A percentile compares a stretch with the other conserved stretches of the same genome.
Evolutionary conservation across 2,329 filamentous ascomycete genomes (phyloP).

Genomic region (Aureobasidium sp.): DNA sequence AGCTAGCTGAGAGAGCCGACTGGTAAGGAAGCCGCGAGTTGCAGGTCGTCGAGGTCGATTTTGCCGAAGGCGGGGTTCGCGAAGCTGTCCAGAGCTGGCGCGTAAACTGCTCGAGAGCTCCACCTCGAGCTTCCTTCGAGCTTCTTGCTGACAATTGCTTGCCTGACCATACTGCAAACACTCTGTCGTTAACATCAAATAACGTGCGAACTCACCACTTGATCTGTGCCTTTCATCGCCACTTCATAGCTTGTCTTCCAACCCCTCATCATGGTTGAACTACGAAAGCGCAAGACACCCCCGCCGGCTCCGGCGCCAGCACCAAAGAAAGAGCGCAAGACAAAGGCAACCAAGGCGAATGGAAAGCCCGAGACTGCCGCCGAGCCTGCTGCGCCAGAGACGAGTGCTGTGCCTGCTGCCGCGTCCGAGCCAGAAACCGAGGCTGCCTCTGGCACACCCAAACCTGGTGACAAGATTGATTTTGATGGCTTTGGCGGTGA

Average conservation of each 20-base stretch:
- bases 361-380: constrained; percentile 20
- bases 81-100: constrained; percentile 2
- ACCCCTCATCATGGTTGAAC: constrained; percentile 42
- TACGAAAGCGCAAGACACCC: constrained; percentile 55
- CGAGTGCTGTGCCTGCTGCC: constrained; percentile 15
- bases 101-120: constrained; percentile 8
- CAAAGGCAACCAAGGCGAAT: constrained; percentile 25
- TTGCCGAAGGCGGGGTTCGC: background rate
- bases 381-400: constrained; percentile 22
- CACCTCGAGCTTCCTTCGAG: background rate
- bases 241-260: background rate
- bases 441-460: constrained; percentile 20
- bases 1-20: background rate
- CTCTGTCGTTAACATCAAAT: background rate
- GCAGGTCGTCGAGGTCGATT: background rate
- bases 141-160: background rate
- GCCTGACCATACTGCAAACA: background rate
- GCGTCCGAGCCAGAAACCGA: constrained; percentile 17
- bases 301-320: constrained; percentile 40
- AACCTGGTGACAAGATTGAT: constrained; percentile 45
- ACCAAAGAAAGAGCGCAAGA: constrained; percentile 40
- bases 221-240: background rate
- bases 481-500: constrained; percentile 55
- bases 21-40: background rate
- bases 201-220: background rate